Evolutionary conservation across 2,329 filamentous ascomycete species (phyloP), one percentile per base, ranked within the genome.

Genomic region (Anthostomella pinea): DNA sequence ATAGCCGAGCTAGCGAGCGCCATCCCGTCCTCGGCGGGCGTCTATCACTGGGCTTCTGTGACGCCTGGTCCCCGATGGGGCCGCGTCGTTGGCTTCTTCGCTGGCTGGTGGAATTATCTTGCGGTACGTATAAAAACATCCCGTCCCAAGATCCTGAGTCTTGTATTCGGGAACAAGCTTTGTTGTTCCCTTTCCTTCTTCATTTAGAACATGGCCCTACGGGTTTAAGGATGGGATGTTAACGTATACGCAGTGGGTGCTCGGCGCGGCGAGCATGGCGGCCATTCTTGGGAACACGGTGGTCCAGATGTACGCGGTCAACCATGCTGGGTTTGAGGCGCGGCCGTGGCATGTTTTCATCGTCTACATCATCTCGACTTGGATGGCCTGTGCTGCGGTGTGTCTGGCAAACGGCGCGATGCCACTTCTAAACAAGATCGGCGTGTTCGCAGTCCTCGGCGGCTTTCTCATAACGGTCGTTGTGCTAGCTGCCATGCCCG

Each of bases 21-120:
- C 13, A 77, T 81, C 43, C 78, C 78, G n/a, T 79, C 75, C 1
- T 70, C 74, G 6, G 73, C 70, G 36, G 77, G 75, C 16, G 73
- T 81, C 5, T 81, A 81, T 39, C 77, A 81, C 49, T 81, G 75
- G 73, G 77, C 77, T 3, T 70, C 74, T 10, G 65, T 80, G 7
- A 79, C 75, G 2, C 72, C 74, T 0, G 77, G 77, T 2, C 59
- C 51, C 3, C 62, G 59, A 42, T 72, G 70, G 59, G 76, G 77
- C 18, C 69, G 75, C 13, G 46, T 67, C 1, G 65, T 75, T 8
- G 65, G 66, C 5, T 69, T 67, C 54, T 67, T 68, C 34, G 64
- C 67, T 7, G 67, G 67, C 6, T 69, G 65, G 65, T 69, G 65
- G 64, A 69, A 69, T 46, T 67, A 62, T 35, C 57, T 69, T 2